Evolutionary conservation across 352 stramenopile genomes (phyloP).

Genomic region (Phytophthora niederhauseri): DNA sequence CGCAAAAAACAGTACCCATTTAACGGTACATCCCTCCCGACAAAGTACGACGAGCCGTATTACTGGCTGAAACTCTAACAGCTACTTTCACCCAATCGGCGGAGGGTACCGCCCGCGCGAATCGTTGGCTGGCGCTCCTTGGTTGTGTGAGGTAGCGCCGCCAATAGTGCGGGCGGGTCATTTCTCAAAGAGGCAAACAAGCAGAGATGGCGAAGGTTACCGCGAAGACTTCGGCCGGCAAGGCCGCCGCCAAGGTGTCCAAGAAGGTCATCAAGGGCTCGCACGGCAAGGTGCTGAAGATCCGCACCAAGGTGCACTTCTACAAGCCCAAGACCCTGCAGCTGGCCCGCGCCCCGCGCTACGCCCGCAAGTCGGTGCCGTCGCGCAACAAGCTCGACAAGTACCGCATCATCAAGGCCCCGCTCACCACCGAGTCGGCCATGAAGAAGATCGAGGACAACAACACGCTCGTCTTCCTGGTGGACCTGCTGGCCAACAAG

Average conservation of each 20-base stretch:
- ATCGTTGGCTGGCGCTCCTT: conserved; percentile 40
- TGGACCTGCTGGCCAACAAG: conserved; percentile 99
- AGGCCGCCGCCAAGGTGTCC: conserved; percentile 93
- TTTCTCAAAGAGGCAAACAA: conserved; percentile 67
- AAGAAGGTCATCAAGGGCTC: conserved; percentile 97
- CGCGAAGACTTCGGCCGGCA: conserved; percentile 85
- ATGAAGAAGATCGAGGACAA: conserved; percentile 99
- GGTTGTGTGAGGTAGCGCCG: not conserved
- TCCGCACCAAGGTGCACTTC: conserved; percentile 99
- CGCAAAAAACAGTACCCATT: not conserved
- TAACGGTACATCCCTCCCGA: not conserved
- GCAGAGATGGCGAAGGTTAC: conserved; percentile 74
- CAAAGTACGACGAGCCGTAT: conserved; percentile 6
- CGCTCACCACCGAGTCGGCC: conserved; percentile 99
- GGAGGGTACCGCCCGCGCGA: not conserved
- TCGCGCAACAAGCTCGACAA: conserved; percentile 98
- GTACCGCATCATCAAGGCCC: conserved; percentile 99
- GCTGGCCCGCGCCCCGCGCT: conserved; percentile 96
- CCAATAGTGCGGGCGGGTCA: conserved; percentile 1
- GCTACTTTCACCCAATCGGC: not conserved
- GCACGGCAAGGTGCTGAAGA: conserved; percentile 97
- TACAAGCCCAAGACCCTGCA: conserved; percentile 99
- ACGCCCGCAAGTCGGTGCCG: conserved; percentile 93
- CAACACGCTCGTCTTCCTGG: conserved; percentile 99
- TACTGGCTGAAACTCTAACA: conserved; percentile 5